A percentile compares a stretch with the other conserved stretches of the same genome.
Conservation (phyloP, 1,284 basidiomycete genomes). For the Wallemia ichthyophaga region DNA sequence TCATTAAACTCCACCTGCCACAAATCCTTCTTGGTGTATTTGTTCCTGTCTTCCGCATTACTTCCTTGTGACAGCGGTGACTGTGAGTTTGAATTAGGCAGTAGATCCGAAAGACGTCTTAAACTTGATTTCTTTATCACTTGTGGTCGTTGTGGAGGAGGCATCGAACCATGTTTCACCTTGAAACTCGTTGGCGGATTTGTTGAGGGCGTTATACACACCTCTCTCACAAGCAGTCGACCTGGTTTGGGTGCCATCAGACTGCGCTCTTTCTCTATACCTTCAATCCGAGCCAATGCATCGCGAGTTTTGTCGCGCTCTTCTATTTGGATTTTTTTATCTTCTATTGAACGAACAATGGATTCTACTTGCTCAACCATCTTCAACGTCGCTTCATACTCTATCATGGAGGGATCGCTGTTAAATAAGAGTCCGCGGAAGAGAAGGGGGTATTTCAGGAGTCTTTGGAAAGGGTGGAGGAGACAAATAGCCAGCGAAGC, state of each 20-base stretch:
- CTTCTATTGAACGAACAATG: conserved; percentile 83
- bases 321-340: conserved; percentile 85
- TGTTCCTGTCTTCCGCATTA: conserved; percentile 10
- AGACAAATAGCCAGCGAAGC: conserved; percentile 74
- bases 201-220: conserved; percentile 7
- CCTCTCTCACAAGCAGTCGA: conserved; percentile 57
- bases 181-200: conserved; percentile 3
- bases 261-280: conserved; percentile 46
- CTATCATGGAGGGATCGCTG: conserved; percentile 83
- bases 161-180: conserved; percentile 2
- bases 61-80: not conserved
- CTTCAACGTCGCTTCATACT: conserved; percentile 79
- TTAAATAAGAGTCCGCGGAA: conserved; percentile 93
- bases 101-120: conserved; percentile 9
- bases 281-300: conserved; percentile 80
- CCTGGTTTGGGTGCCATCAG: conserved; percentile 67
- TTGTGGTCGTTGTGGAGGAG: conserved; percentile 4
- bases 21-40: conserved; percentile 30
- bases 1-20: conserved; percentile 92
- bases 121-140: conserved; percentile 10
- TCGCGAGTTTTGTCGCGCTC: conserved; percentile 81
- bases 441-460: conserved; percentile 84
- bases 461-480: conserved; percentile 83
- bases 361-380: conserved; percentile 93
- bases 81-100: not conserved